Evolutionary conservation across 2,329 filamentous ascomycete species (phyloP), one percentile per base, ranked within the genome.

Genomic region (Cytospora mali): DNA sequence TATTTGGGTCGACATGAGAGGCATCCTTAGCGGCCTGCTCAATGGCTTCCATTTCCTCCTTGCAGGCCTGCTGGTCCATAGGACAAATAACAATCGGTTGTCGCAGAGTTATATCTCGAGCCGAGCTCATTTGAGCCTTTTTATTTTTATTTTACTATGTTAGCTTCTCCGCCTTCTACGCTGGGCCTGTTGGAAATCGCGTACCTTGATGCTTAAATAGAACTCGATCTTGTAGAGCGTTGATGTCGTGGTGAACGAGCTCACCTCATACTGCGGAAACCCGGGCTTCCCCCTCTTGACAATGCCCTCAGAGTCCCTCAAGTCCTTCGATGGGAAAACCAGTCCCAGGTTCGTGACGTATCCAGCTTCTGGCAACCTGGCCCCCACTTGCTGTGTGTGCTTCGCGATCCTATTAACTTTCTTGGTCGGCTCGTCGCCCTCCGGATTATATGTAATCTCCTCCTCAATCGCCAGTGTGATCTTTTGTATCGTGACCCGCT

Each of bases 211-310:
- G 58, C 88, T 93, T 60, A 98, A 79, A 74, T 94, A 99, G 74
- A 97, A 99, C 77, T 99, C 94, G 73, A 99, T 97, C 77, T 97
- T 98, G 81, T 99, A 99, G 16, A 99, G 84, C 39, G 90, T 94
- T 35, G 92, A 96, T 9, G 91, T 91, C 0, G 95, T 98, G 1
- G 95, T 97, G 72, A 99, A 99, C 0, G 93, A 94, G 35, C 85
- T 88, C 52, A 97, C 89, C 61, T 90, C 87, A 73, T 97, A 97
- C 73, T 91, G 87, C 7, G 95, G 95, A 75, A 97, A 98, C 28
- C 89, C 91, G 11, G 92, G 84, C 75, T 93, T 95, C 27, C 91
- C 90, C 70, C 93, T 82, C 60, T 92, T 91, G 71, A 98, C 82
- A 64, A 97, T 89, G 28, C 95, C 95, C 58, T 98, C 93, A 23